Base-by-base conservation (phyloP, 208 protist species). In the Strigomonas culicis region DNA sequence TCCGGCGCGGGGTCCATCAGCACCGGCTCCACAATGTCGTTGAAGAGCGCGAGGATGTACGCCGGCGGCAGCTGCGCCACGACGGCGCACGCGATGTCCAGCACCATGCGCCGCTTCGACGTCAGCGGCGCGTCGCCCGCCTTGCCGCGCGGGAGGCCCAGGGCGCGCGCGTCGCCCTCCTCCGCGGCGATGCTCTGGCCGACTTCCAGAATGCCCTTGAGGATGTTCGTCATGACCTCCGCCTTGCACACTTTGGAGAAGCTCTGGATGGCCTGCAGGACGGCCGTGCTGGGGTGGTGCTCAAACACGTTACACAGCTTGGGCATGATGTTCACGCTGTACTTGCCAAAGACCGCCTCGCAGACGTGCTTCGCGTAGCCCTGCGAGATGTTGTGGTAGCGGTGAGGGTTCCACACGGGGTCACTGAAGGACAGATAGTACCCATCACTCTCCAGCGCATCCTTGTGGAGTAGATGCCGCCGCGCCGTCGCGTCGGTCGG, bases 281-380 rank as follows among this genome's bases (percentile, higher is more conserved):
- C 79, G 0, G 86, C 83, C 3, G 85, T 92, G n/a, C 82, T 87
- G 65, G 85, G 72, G 64, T 92, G 80, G 1, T 62, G 72, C 58
- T 92, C 84, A 58, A 90, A 92, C 0, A 79, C 82, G 72, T 95
- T 95, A 64, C 89, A 95, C 43, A 95, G 76, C 34, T 84, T 85
- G 13, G 89, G 89, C 89, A 95, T 95, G 64, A 95, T 90, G 70
- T 95, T 95, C 0, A 74, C 79, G 68, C 84, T 91, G 66, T 88
- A 95, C 69, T 81, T 86, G 57, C 75, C 72, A 61, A 95, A 87
- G 24, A 95, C 67, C 39, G 71, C 78, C 30, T 77, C 72, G 70
- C 89, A 95, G 24, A 92, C 85, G 39, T 72, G 24, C 50, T 70
- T 72, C 7, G 89, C 84, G 41, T 76, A 68, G 17, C 57, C 75